Conservation (phyloP, 2,329 filamentous ascomycete species). For the Phyllosticta citrichinensis region DNA sequence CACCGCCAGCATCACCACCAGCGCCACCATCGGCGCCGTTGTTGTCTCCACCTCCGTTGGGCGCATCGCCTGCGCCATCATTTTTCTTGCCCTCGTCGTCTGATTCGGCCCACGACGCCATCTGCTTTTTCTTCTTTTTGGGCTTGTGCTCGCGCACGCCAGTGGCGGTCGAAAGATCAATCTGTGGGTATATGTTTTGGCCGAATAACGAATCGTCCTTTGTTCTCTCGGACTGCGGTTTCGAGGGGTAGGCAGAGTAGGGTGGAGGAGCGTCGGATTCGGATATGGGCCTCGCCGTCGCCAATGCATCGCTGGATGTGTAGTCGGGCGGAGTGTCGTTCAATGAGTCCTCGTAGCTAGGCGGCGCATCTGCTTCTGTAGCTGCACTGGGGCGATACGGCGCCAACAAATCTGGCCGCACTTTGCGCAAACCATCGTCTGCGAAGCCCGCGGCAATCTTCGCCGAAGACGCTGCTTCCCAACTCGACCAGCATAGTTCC, state of each 20-base stretch:
- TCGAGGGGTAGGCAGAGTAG: neutral
- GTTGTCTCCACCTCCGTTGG: constrained; percentile 14
- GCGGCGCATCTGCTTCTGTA: constrained; percentile 20
- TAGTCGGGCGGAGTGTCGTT: constrained; percentile 37
- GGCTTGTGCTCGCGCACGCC: constrained; percentile 39
- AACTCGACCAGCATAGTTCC: neutral
- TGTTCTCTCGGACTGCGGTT: neutral
- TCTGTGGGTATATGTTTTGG: constrained; percentile 21
- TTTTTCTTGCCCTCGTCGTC: constrained; percentile 40
- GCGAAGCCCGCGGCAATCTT: neutral
- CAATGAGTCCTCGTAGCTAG: constrained; percentile 34
- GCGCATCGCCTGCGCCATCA: constrained; percentile 19
- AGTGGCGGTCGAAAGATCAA: constrained; percentile 52
- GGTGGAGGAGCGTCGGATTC: neutral
- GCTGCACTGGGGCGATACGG: neutral
- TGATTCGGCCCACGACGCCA: constrained; percentile 28
- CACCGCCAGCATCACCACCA: constrained; percentile 26
- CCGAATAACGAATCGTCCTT: neutral
- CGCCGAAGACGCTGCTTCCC: too few species aligned
- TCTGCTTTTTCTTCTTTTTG: constrained; percentile 40
- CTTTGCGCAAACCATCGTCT: neutral
- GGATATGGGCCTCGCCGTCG: constrained; percentile 15
- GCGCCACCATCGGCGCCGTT: constrained; percentile 20
- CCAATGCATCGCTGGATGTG: constrained; percentile 31
- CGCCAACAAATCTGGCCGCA: neutral